Percentiles rank a stretch among this genome's conserved stretches.
Evolutionary conservation across 352 stramenopile genomes (phyloP).

Genomic region (Phytophthora pistaciae): DNA sequence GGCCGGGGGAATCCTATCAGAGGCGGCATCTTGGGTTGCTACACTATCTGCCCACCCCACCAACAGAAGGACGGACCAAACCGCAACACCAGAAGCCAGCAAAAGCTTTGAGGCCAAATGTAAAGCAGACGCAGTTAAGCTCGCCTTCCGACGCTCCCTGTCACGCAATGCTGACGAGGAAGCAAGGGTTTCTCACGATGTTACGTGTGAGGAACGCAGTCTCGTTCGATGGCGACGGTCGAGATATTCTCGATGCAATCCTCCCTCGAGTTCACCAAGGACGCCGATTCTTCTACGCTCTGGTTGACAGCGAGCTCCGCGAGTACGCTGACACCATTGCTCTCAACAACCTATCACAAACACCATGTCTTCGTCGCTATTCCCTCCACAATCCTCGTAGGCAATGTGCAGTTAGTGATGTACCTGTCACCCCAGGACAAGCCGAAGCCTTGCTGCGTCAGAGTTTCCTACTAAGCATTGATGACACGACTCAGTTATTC

Average conservation of each 20-base stretch:
- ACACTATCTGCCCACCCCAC: background rate
- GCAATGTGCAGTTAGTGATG: slow-evolving; percentile 24
- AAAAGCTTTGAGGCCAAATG: background rate
- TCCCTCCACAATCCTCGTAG: slow-evolving; percentile 19
- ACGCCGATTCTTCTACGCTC: slow-evolving; percentile 37
- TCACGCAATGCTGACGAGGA: slow-evolving; percentile 32
- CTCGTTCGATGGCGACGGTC: slow-evolving; percentile 3
- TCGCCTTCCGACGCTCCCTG: background rate
- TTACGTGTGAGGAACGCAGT: slow-evolving; percentile 6
- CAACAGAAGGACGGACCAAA: background rate
- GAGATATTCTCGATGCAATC: slow-evolving; percentile 11
- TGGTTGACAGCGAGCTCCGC: slow-evolving; percentile 42
- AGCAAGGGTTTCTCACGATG: slow-evolving; percentile 49
- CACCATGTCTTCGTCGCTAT: slow-evolving; percentile 23
- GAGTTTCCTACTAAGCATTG: slow-evolving; percentile 49
- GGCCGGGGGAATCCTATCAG: slow-evolving; percentile 1
- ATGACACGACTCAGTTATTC: slow-evolving; percentile 29
- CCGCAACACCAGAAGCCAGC: slow-evolving; percentile 5
- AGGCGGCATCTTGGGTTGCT: slow-evolving; percentile 3
- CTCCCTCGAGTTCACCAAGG: slow-evolving; percentile 32
- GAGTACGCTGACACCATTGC: slow-evolving; percentile 47
- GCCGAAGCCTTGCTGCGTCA: slow-evolving; percentile 37
- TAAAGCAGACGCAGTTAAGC: slow-evolving; percentile 4
- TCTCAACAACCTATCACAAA: slow-evolving; percentile 24
- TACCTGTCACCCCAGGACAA: slow-evolving; percentile 17